phyloP scores from a whole-genome alignment of 768 basidiomycete genomes.

The Phlebiopsis flavidoalba region DNA sequence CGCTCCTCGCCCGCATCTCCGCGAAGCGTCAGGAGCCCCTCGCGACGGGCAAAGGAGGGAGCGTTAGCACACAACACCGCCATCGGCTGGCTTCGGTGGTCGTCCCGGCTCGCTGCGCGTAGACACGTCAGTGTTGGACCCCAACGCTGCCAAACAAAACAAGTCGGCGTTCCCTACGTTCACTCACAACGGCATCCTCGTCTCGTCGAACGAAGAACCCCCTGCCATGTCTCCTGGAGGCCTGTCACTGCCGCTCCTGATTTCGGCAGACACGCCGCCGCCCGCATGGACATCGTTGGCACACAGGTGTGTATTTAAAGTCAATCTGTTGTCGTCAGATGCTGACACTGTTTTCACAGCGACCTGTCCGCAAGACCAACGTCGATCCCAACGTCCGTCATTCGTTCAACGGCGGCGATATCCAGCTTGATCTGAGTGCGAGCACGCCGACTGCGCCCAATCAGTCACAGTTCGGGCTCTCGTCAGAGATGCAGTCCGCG shows the following conservation, averaged over 20 bases:
- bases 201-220: constrained; percentile 53
- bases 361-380: constrained; percentile 41
- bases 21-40: constrained; percentile 53
- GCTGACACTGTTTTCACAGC: constrained; percentile 12
- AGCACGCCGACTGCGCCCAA: constrained; percentile 50
- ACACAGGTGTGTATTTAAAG: constrained; percentile 42
- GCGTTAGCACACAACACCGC: constrained; percentile 37
- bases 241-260: constrained; percentile 85
- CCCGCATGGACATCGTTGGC: constrained; percentile 68
- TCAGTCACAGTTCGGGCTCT: constrained; percentile 29
- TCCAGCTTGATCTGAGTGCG: constrained; percentile 52
- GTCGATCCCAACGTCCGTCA: constrained; percentile 55
- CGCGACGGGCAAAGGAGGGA: constrained; percentile 23
- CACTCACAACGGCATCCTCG: constrained; percentile 49
- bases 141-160: constrained; percentile 64
- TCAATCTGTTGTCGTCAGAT: not conserved
- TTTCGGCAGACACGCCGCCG: constrained; percentile 69
- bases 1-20: constrained; percentile 73
- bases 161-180: constrained; percentile 79
- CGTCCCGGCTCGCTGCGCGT: constrained; percentile 71
- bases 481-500: constrained; percentile 31
- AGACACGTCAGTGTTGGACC: constrained; percentile 58
- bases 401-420: constrained; percentile 72
- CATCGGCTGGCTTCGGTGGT: constrained; percentile 40
- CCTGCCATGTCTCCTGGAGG: constrained; percentile 63